phyloP scores from a whole-genome alignment of 257 asterid genomes.

The Eustoma russellianum region DNA sequence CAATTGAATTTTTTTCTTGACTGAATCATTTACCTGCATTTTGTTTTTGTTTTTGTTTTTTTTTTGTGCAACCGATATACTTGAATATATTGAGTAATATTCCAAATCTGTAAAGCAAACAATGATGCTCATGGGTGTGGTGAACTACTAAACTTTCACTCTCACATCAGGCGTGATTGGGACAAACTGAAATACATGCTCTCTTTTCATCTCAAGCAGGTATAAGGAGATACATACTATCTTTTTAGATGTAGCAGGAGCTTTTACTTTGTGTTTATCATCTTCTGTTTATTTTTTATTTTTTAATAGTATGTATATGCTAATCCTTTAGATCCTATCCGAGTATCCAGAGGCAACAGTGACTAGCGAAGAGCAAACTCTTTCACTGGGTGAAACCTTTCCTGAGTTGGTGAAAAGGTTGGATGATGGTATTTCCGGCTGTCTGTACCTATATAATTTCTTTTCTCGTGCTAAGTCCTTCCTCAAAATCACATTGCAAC shows the following conservation, averaged over 20 bases:
- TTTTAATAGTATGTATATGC: not conserved
- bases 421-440: constrained; percentile 81
- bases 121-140: not conserved
- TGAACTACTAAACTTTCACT: constrained; percentile 13
- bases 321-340: constrained; percentile 48
- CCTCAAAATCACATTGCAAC: not conserved
- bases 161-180: constrained; percentile 73
- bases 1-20: not conserved
- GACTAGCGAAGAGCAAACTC: constrained; percentile 64
- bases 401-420: constrained; percentile 82
- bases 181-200: constrained; percentile 55
- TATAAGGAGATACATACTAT: constrained; percentile 13
- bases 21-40: not conserved
- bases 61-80: not conserved
- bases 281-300: not conserved
- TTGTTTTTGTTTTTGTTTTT: no score
- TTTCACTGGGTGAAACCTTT: constrained; percentile 67
- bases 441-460: constrained; percentile 19
- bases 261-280: not conserved
- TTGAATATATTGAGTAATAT: not conserved
- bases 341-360: constrained; percentile 84
- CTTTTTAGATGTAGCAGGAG: not conserved
- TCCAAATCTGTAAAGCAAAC: not conserved
- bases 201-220: constrained; percentile 79
- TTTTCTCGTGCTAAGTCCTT: constrained; percentile 1